Conservation (phyloP, 495 filamentous ascomycete genomes). For the Hyaloscypha variabilis region DNA sequence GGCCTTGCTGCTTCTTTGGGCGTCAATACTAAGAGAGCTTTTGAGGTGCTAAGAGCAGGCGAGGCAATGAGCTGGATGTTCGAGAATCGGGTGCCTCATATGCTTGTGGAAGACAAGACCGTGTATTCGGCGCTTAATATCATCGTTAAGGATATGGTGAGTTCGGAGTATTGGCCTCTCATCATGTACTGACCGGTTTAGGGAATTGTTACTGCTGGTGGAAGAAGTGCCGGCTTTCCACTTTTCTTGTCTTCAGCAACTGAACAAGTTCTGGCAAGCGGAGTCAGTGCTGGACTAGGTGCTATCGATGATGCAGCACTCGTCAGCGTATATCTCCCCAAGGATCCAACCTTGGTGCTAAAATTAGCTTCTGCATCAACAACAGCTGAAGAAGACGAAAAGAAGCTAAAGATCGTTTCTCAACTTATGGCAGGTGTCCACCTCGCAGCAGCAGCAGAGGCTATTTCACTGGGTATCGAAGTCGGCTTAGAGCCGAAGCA, state of each 20-base stretch:
- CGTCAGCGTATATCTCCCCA: constrained; percentile 59
- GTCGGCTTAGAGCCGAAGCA: constrained; percentile 66
- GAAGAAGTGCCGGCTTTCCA: constrained; percentile 59
- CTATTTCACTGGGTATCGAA: constrained; percentile 63
- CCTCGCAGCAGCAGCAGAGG: constrained; percentile 65
- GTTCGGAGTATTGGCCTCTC: constrained; percentile 1
- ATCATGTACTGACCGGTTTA: constrained; percentile 6
- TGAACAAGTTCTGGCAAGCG: constrained; percentile 69
- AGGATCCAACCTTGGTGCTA: constrained; percentile 34
- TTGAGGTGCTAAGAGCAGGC: constrained; percentile 57
- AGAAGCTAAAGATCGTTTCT: constrained; percentile 56
- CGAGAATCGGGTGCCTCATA: constrained; percentile 70
- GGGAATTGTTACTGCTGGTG: constrained; percentile 74
- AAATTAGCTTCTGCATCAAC: constrained; percentile 18
- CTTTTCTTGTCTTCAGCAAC: constrained; percentile 72
- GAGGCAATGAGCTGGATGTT: constrained; percentile 83
- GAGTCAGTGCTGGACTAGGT: constrained; percentile 61
- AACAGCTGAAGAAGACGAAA: constrained; percentile 37
- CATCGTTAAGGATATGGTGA: constrained; percentile 73
- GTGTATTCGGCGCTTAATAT: constrained; percentile 73
- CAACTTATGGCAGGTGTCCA: constrained; percentile 66
- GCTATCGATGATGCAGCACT: constrained; percentile 72
- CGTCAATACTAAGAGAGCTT: constrained; percentile 59
- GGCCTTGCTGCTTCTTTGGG: constrained; percentile 71
- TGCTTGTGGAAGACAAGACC: constrained; percentile 68